phyloP scores from a whole-genome alignment of 2,329 filamentous ascomycete species.

The Rutstroemia sp. region DNA sequence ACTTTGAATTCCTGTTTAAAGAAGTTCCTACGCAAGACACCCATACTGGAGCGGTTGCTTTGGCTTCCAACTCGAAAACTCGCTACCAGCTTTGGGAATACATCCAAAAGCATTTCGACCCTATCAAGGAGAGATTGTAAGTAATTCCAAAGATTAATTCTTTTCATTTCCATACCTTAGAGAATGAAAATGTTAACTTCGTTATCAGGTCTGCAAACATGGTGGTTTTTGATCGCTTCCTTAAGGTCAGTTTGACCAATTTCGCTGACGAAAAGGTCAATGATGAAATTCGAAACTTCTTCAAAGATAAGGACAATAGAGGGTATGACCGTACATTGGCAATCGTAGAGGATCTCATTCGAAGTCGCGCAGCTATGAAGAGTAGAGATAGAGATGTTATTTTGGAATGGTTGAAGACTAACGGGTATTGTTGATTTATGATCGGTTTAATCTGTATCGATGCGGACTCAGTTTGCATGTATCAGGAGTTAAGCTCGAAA shows the following conservation, averaged over 20 bases:
- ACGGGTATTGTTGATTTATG: slow-evolving; percentile 41
- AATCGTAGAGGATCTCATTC: slow-evolving; percentile 79
- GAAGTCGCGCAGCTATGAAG: slow-evolving; percentile 75
- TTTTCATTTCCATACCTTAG: not conserved
- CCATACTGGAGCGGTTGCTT: slow-evolving; percentile 68
- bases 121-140: slow-evolving; percentile 58
- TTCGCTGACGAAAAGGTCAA: slow-evolving; percentile 66
- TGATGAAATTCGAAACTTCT: slow-evolving; percentile 77
- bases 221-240: slow-evolving; percentile 81
- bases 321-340: slow-evolving; percentile 81
- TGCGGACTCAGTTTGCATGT: not conserved
- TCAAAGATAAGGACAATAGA: slow-evolving; percentile 75
- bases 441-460: not conserved
- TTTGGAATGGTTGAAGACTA: slow-evolving; percentile 67
- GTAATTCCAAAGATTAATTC: not conserved
- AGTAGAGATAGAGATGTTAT: slow-evolving; percentile 66
- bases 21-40: slow-evolving; percentile 82
- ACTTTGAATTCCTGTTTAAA: slow-evolving; percentile 71
- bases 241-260: slow-evolving; percentile 69
- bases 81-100: slow-evolving; percentile 78
- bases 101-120: slow-evolving; percentile 75
- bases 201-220: slow-evolving; percentile 55
- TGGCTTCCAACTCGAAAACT: slow-evolving; percentile 66
- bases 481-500: not conserved
- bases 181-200: not conserved